Evolutionary conservation across 2,329 filamentous ascomycete genomes (phyloP), one percentile per base, ranked within the genome.

Genomic region (Alternaria consortialis): DNA sequence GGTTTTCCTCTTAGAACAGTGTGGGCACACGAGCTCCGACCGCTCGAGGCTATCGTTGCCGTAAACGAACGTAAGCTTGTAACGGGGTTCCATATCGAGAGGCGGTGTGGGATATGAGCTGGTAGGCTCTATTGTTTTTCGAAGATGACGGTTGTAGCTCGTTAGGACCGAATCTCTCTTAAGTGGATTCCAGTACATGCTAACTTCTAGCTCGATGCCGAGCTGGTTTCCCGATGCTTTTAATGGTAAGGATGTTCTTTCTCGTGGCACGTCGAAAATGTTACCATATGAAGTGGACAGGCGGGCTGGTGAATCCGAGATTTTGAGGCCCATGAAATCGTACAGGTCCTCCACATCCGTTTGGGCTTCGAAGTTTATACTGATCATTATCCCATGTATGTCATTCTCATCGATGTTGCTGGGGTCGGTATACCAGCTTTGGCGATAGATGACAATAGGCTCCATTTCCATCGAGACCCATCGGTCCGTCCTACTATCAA

Each of bases 201-300:
- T 57, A 1, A 74, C 60, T 29, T 69, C 63, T 8, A 77, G 25
- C 1, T 60, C 65, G 47, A 72, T 66, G 8, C 65, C 63, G 8
- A 80, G 50, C 2, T 55, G 32, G 17, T 58, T 37, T 12, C 50
- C 44, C 40, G 27, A 60, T 27, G 51, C 51, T 56, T 50, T 53
- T 1, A 73, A 29, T 12, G 63, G 70, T 15, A 69, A 34, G 6
- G 64, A 29, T 5, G 56, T 47, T 13, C 50, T 60, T 4, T 48
- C 64, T 17, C 47, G 54, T 40, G 58, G 73, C 58, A 59, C 65
- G 5, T 69, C 52, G 5, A 78, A 72, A 5, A 81, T 67, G 23
- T 74, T 66, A 3, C 54, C 50, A 71, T 75, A 80, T 7, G 56
- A 66, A 8, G 72, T 63, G 39, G 61, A 63, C 1, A 80, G 29